Base-by-base conservation (phyloP, 2,329 filamentous ascomycete genomes). In the Raffaelea ambrosiae region DNA sequence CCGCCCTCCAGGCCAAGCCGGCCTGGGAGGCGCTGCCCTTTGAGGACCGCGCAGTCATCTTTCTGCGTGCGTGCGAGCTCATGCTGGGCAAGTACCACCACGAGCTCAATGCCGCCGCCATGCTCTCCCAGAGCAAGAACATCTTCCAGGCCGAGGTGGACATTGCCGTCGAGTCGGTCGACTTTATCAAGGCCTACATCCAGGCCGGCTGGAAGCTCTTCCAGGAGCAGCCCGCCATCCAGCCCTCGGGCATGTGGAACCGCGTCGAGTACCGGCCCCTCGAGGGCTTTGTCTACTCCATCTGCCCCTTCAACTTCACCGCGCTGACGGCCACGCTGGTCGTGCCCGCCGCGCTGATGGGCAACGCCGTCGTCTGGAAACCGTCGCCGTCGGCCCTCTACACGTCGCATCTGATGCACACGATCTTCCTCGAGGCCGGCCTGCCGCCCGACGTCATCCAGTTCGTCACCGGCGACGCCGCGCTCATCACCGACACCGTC, bases 231-330 rank as follows among this genome's bases (percentile, higher is more conserved):
- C 35, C 35, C 5, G 14, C 8, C 35, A 38, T 38, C 13, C 35
- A 38, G 8, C 8, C 35, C 5, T 7, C 35, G 5, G 35, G 35
- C 18, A 8, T 14, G 35, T 38, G 35, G 35, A 38, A 38, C 76
- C 80, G 4, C 55, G 77, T 90, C n/a, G 87, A 90, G 55, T 83
- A 74, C 16, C 78, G 90, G 38, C 83, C 90, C n/a, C 78, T 96
- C 3, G 90, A 96, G 65, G 90, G 90, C n/a, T 96, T 96, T 66
- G 88, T 96, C 53, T 95, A 95, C 64, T 89, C 90, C 35, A 81
- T 96, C 57, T 87, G 83, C 49, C 90, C 90, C 40, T 96, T 96
- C 78, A 96, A 96, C 73, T 96, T 96, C 70, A 96, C 90, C 26
- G 90, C 90, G 52, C 95, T 96, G 57, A 88, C 82, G 10, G 90